Evolutionary conservation across 257 asterid species (phyloP).

Genomic region (Salvia splendens): DNA sequence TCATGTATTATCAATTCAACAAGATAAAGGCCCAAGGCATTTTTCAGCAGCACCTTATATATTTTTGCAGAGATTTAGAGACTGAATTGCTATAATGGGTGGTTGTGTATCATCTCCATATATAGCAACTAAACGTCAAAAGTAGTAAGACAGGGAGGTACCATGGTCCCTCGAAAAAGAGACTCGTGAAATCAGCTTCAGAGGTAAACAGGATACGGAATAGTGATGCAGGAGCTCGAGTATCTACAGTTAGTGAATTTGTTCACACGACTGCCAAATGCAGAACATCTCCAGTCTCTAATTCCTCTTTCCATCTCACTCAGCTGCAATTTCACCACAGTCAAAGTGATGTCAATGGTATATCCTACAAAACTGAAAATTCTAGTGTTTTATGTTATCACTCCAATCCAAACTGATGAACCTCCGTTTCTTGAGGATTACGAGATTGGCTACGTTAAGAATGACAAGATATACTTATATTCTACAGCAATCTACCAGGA

Average conservation of each 20-base stretch:
- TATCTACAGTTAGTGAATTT: slow-evolving; percentile 61
- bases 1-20: too few relatives aligned
- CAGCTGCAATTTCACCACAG: slow-evolving; percentile 86
- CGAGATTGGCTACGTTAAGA: slow-evolving; percentile 10
- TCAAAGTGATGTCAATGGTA: slow-evolving; percentile 67
- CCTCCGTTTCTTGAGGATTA: background rate
- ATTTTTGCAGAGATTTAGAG: slow-evolving; percentile 29
- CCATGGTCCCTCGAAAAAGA: slow-evolving; percentile 46
- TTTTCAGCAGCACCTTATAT: background rate
- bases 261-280: slow-evolving; percentile 68
- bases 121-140: slow-evolving; percentile 33
- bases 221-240: slow-evolving; percentile 36
- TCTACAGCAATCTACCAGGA: slow-evolving; percentile 65
- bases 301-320: slow-evolving; percentile 70
- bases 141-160: slow-evolving; percentile 37
- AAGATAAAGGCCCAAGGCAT: too few relatives aligned
- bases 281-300: slow-evolving; percentile 65
- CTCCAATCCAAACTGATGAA: too few relatives aligned
- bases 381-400: background rate
- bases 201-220: slow-evolving; percentile 43
- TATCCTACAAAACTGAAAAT: slow-evolving; percentile 24
- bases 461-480: slow-evolving; percentile 3
- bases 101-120: slow-evolving; percentile 68
- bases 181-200: slow-evolving; percentile 29
- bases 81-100: slow-evolving; percentile 54